Evolutionary conservation across 1,284 basidiomycete genomes (phyloP).

Genomic region (Fistulinella staudtii): DNA sequence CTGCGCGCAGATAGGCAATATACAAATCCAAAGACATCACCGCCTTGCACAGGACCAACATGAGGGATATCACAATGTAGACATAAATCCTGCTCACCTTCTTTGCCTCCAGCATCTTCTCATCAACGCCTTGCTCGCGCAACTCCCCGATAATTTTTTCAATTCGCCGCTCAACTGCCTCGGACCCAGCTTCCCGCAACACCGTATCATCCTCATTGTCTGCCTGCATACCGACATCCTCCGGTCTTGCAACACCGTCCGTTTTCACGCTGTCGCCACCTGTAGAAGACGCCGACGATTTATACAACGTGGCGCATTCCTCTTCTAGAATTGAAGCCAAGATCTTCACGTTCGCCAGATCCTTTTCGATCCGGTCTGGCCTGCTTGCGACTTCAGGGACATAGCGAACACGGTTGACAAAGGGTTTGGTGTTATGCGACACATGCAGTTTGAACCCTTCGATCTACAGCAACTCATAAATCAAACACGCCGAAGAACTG

Average conservation of each 20-base stretch:
- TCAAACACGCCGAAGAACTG: slow-evolving; percentile 4
- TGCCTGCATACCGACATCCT: slow-evolving; percentile 37
- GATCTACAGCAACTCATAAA: slow-evolving; percentile 51
- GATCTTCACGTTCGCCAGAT: slow-evolving; percentile 68
- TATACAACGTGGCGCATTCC: slow-evolving; percentile 52
- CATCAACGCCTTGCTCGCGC: slow-evolving; percentile 61
- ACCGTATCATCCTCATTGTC: slow-evolving; percentile 54
- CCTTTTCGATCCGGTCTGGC: slow-evolving; percentile 74
- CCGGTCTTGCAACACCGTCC: slow-evolving; percentile 28
- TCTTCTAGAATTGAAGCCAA: slow-evolving; percentile 73
- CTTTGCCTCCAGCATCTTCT: slow-evolving; percentile 58
- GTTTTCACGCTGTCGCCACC: slow-evolving; percentile 29
- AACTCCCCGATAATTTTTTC: slow-evolving; percentile 69
- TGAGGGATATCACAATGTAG: slow-evolving; percentile 18
- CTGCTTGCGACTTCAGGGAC: slow-evolving; percentile 79
- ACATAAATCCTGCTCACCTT: slow-evolving; percentile 48
- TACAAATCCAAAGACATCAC: slow-evolving; percentile 80
- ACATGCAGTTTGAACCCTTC: slow-evolving; percentile 92
- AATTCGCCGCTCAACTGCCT: slow-evolving; percentile 69
- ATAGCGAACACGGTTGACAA: slow-evolving; percentile 71
- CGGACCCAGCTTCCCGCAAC: slow-evolving; percentile 57
- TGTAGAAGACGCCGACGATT: slow-evolving; percentile 25
- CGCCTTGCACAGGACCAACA: slow-evolving; percentile 41
- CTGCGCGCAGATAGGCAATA: slow-evolving; percentile 78
- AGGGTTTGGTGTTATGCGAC: slow-evolving; percentile 75